These are phyloP conservation scores for Fusarium foetens DNA, from an alignment of 2,329 filamentous ascomycete genomes.

Conservation along the genomic window DNA sequence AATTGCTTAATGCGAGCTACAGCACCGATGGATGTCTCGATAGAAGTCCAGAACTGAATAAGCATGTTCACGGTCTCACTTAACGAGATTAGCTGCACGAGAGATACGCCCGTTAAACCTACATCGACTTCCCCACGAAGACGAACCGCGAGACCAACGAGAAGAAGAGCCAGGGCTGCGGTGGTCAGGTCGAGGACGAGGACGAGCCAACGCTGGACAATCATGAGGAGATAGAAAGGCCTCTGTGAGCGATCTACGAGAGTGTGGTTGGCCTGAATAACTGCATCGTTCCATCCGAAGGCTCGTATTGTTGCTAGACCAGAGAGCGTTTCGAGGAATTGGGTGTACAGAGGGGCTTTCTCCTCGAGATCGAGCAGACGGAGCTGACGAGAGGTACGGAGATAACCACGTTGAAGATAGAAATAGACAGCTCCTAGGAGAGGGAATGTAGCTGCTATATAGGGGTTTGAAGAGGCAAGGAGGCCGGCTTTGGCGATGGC, in stretches of 20 bases:
- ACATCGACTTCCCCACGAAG: constrained; percentile 43
- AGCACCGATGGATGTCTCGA: constrained; percentile 53
- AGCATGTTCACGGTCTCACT: constrained; percentile 51
- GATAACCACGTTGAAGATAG: constrained; percentile 55
- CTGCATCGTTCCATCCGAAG: constrained; percentile 58
- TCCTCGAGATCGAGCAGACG: constrained; percentile 55
- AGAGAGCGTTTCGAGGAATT: constrained; percentile 58
- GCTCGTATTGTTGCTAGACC: constrained; percentile 63
- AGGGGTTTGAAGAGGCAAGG: constrained; percentile 41
- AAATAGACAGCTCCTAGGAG: constrained; percentile 55
- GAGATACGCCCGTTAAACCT: constrained; percentile 49
- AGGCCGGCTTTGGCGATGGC: constrained; percentile 42
- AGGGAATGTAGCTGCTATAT: constrained; percentile 56
- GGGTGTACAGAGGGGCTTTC: constrained; percentile 53
- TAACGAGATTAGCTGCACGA: constrained; percentile 48
- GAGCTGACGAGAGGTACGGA: constrained; percentile 56
- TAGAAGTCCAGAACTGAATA: constrained; percentile 51
- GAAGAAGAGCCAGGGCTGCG: constrained; percentile 56
- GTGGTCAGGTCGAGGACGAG: constrained; percentile 63
- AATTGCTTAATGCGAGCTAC: constrained; percentile 51
- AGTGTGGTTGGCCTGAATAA: constrained; percentile 55
- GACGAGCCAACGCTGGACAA: constrained; percentile 67
- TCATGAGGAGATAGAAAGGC: constrained; percentile 66
- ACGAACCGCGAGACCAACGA: constrained; percentile 59
- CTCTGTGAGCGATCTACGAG: constrained; percentile 64